Evolutionary conservation across 2,329 filamentous ascomycete genomes (phyloP).

Genomic region (Pestalotiopsis sp.): DNA sequence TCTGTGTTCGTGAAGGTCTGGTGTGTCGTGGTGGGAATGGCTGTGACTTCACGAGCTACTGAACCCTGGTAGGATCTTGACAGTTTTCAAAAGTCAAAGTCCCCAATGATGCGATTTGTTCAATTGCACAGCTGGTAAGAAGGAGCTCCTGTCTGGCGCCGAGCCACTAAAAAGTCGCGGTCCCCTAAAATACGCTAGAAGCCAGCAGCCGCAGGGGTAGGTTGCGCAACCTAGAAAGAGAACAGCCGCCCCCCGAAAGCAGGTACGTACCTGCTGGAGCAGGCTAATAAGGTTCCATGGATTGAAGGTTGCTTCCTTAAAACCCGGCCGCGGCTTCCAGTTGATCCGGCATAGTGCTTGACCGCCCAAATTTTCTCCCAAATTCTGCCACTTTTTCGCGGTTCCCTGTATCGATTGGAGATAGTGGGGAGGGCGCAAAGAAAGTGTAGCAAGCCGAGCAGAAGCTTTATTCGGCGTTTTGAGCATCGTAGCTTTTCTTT

Average conservation of each 20-base stretch:
- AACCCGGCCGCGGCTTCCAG: neutral
- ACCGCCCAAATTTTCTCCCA: constrained; percentile 21
- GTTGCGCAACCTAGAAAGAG: neutral
- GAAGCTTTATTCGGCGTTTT: neutral
- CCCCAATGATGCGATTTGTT: neutral
- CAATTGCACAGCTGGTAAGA: constrained; percentile 1
- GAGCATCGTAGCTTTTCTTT: neutral
- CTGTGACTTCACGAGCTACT: neutral
- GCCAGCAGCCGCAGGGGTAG: neutral
- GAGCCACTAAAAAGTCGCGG: neutral
- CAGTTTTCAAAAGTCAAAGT: constrained; percentile 12
- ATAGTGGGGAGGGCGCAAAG: constrained; percentile 3
- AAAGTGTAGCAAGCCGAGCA: neutral
- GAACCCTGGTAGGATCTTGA: constrained; percentile 13
- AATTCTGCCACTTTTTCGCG: constrained; percentile 18
- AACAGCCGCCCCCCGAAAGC: neutral
- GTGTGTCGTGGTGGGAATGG: neutral
- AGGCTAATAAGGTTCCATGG: neutral
- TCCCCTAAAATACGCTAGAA: neutral
- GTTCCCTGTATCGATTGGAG: constrained; percentile 4
- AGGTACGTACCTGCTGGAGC: neutral
- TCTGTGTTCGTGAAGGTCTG: neutral
- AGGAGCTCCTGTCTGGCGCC: neutral
- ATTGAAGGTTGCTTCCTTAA: neutral
- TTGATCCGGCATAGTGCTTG: constrained; percentile 1